phyloP scores from a whole-genome alignment of 805 yeast species.

The Metschnikowia cubensis region DNA sequence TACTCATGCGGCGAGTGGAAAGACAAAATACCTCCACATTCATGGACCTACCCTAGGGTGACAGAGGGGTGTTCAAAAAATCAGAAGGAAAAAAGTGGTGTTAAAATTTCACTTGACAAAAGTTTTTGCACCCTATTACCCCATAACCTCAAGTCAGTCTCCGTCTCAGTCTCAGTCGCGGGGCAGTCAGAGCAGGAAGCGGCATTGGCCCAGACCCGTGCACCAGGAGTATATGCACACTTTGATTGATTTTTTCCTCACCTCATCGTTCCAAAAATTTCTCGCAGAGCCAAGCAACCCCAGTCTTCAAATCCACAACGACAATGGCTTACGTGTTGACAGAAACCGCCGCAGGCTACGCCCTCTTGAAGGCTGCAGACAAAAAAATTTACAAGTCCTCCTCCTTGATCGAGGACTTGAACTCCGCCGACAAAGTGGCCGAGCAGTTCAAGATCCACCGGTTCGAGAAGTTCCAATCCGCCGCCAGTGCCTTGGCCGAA shows the following conservation, averaged over 20 bases:
- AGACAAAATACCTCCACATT: no score
- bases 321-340: conserved; percentile 84
- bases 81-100: no score
- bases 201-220: conserved; percentile 4
- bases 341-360: conserved; percentile 99
- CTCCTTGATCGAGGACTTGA: conserved; percentile 67
- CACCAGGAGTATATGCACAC: conserved; percentile 5
- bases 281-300: conserved; percentile 8
- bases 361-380: conserved; percentile 94
- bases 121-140: no score
- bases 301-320: conserved; percentile 7
- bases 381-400: conserved; percentile 91
- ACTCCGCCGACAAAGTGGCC: conserved; percentile 79
- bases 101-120: no score
- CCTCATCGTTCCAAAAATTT: conserved; percentile 16
- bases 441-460: conserved; percentile 92
- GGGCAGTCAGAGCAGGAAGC: neutral
- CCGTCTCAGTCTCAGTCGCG: no score
- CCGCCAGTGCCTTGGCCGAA: conserved; percentile 95
- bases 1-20: no score
- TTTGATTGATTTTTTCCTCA: conserved; percentile 9
- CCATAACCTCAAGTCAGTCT: no score
- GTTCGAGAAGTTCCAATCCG: conserved; percentile 89
- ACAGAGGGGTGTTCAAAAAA: no score
- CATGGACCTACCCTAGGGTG: no score